These are phyloP conservation scores for Baorangia bicolor DNA, from an alignment of 768 basidiomycete genomes.

Conservation along the genomic window DNA sequence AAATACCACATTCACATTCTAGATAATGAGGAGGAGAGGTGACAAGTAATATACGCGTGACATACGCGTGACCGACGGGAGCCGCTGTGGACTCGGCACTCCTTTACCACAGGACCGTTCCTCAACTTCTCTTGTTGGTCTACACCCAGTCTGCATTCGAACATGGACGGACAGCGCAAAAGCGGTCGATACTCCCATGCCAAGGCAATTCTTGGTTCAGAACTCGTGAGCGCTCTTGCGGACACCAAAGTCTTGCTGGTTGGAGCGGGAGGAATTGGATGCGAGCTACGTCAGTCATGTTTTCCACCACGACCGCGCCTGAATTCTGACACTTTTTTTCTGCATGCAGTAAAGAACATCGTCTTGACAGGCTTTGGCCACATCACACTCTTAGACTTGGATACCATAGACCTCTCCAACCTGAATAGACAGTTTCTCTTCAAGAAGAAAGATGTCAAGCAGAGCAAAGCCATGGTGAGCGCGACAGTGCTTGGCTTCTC, in stretches of 20 bases:
- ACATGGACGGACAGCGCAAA: slow-evolving; percentile 11
- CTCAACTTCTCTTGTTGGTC: background rate
- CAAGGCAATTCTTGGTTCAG: slow-evolving; percentile 75
- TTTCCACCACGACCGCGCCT: background rate
- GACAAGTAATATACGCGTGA: slow-evolving; percentile 26
- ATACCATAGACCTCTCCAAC: slow-evolving; percentile 98
- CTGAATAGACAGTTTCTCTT: slow-evolving; percentile 97
- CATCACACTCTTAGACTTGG: slow-evolving; percentile 92
- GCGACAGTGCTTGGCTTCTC: background rate
- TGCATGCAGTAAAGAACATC: slow-evolving; percentile 82
- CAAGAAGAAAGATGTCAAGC: slow-evolving; percentile 94
- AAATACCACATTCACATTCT: background rate
- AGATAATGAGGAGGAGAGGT: background rate
- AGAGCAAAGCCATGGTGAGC: slow-evolving; percentile 87
- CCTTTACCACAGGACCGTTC: background rate
- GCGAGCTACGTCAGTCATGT: slow-evolving; percentile 75
- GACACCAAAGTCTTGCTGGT: slow-evolving; percentile 80
- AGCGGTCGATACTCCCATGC: slow-evolving; percentile 56
- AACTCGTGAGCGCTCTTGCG: slow-evolving; percentile 59
- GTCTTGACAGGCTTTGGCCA: slow-evolving; percentile 90
- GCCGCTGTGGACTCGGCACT: background rate
- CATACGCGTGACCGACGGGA: slow-evolving; percentile 25
- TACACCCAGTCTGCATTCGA: background rate
- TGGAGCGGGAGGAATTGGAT: slow-evolving; percentile 96
- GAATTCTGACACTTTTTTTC: background rate